A percentile compares a stretch with the other conserved stretches of the same genome.
phyloP scores from a whole-genome alignment of 164 flowering plant species.

The Magnolia officinalis region DNA sequence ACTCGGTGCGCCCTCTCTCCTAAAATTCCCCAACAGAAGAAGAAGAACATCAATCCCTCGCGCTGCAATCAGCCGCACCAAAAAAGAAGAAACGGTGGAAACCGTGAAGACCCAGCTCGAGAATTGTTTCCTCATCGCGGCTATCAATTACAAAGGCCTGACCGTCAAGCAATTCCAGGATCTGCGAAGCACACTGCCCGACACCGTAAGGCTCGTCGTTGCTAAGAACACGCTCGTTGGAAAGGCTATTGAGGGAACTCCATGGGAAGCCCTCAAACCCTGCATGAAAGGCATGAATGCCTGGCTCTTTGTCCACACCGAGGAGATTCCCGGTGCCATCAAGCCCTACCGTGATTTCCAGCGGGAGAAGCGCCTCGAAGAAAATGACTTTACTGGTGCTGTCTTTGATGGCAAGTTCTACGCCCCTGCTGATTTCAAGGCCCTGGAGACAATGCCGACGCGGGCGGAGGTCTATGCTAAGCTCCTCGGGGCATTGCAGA shows the following conservation, averaged over 20 bases:
- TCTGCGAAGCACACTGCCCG: slow-evolving; percentile 62
- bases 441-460: slow-evolving; percentile 79
- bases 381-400: slow-evolving; percentile 81
- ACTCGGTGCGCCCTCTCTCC: slow-evolving; percentile 8
- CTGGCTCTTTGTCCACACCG: slow-evolving; percentile 85
- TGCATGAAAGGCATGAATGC: slow-evolving; percentile 95
- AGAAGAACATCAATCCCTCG: slow-evolving; percentile 15
- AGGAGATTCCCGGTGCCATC: slow-evolving; percentile 78
- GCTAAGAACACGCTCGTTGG: slow-evolving; percentile 85
- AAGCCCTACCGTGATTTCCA: slow-evolving; percentile 82
- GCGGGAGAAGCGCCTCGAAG: slow-evolving; percentile 76
- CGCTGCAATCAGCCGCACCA: slow-evolving; percentile 71
- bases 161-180: slow-evolving; percentile 87
- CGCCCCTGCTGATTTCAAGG: slow-evolving; percentile 65
- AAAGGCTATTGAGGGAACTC: slow-evolving; percentile 85
- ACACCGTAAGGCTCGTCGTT: slow-evolving; percentile 53
- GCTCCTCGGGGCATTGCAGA: slow-evolving; percentile 69
- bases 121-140: slow-evolving; percentile 81
- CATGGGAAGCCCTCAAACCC: slow-evolving; percentile 81
- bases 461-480: slow-evolving; percentile 79
- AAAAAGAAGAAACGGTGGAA: slow-evolving; percentile 84
- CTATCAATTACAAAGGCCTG: slow-evolving; percentile 75
- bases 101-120: slow-evolving; percentile 66
- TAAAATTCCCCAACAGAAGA: slow-evolving; percentile 9
- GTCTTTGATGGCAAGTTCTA: slow-evolving; percentile 92